Evolutionary conservation across 2,329 filamentous ascomycete genomes (phyloP).

Genomic region (Pyrenochaeta sp.): DNA sequence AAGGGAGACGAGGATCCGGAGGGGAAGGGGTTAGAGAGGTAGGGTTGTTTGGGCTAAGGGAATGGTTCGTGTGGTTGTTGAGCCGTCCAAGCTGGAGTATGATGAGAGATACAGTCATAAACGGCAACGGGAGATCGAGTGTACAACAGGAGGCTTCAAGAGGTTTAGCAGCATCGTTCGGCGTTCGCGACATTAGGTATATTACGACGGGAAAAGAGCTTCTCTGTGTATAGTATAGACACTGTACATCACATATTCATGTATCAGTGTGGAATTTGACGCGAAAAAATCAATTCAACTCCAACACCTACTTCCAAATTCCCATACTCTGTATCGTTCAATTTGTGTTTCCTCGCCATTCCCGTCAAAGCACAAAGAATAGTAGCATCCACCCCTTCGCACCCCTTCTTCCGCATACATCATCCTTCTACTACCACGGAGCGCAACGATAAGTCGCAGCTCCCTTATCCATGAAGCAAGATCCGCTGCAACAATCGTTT

Average conservation of each 20-base stretch:
- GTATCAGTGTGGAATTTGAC: not conserved
- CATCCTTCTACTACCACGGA: not conserved
- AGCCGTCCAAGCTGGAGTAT: not conserved
- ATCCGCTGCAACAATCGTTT: slow-evolving; percentile 2
- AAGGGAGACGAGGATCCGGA: slow-evolving; percentile 41
- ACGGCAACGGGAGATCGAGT: not conserved
- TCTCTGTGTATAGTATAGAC: slow-evolving; percentile 21
- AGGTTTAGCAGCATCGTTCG: slow-evolving; percentile 17
- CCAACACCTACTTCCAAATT: not conserved
- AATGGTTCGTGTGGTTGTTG: not conserved
- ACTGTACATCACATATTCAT: slow-evolving; percentile 14
- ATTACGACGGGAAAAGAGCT: not conserved
- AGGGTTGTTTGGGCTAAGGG: not conserved
- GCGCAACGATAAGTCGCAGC: slow-evolving; percentile 2
- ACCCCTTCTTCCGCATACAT: not conserved
- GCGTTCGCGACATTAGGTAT: slow-evolving; percentile 12
- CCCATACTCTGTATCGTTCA: not conserved
- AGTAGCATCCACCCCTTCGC: not conserved
- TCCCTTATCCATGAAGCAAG: slow-evolving; percentile 8
- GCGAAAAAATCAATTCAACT: not conserved
- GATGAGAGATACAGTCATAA: not conserved
- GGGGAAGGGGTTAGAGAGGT: slow-evolving; percentile 27
- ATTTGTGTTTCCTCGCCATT: not conserved
- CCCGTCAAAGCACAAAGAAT: not conserved
- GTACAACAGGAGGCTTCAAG: not conserved